Percentiles rank a stretch among this genome's conserved stretches.
These are phyloP conservation scores for Kluyveromyces sp. DNA, from an alignment of 1,139 yeast genomes.

Conservation along the genomic window DNA sequence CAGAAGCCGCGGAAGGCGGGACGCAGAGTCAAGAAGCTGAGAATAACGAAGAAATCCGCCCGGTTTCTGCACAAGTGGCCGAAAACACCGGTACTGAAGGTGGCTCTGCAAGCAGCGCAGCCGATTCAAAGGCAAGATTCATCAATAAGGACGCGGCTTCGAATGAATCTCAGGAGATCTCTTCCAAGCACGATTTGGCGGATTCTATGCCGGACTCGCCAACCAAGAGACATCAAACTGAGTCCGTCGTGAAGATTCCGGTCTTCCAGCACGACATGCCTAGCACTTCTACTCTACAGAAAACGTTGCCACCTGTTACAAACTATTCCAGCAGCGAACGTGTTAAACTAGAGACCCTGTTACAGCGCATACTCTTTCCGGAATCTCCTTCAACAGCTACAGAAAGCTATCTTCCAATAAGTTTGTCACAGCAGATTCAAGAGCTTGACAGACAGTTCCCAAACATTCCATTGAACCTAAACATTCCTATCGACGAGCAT, in stretches of 20 bases:
- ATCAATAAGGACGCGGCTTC: too few species aligned
- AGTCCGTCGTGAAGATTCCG: slow-evolving; percentile 9
- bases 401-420: slow-evolving; percentile 13
- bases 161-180: neutral
- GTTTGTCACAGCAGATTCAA: slow-evolving; percentile 9
- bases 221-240: slow-evolving; percentile 4
- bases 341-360: slow-evolving; percentile 27
- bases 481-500: slow-evolving; percentile 83
- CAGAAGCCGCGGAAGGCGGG: slow-evolving; percentile 1
- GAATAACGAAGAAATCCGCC: neutral
- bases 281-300: slow-evolving; percentile 11
- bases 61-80: too few species aligned
- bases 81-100: too few species aligned
- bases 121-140: too few species aligned
- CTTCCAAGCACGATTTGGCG: slow-evolving; percentile 1
- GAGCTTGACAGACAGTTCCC: slow-evolving; percentile 24
- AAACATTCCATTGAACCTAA: slow-evolving; percentile 46
- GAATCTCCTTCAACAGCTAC: slow-evolving; percentile 16
- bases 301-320: slow-evolving; percentile 8
- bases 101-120: too few species aligned
- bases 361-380: slow-evolving; percentile 29
- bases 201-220: slow-evolving; percentile 4
- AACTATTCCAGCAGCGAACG: slow-evolving; percentile 14
- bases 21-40: slow-evolving; percentile 1
- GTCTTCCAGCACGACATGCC: slow-evolving; percentile 22